phyloP scores from a whole-genome alignment of 179 eudicot species.

The Amaranthus tricolor region DNA sequence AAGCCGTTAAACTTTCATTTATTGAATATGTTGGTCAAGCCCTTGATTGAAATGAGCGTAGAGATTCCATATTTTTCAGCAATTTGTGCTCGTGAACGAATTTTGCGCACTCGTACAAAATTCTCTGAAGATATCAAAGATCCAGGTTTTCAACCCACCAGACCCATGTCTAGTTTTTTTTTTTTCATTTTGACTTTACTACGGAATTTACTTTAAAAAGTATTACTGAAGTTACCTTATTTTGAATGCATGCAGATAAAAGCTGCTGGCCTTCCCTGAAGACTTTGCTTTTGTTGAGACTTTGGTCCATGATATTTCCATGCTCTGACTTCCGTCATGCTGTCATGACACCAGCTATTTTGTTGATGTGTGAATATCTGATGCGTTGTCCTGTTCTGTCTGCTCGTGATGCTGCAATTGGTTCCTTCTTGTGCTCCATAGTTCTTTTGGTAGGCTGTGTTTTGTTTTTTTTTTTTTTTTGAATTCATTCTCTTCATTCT shows the following conservation, averaged over 20 bases:
- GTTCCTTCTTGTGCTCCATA: conserved; percentile 87
- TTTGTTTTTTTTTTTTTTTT: not conserved
- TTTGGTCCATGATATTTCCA: conserved; percentile 96
- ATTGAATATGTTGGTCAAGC: conserved; percentile 82
- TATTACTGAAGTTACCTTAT: not conserved
- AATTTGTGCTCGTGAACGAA: conserved; percentile 90
- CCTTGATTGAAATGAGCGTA: conserved; percentile 82
- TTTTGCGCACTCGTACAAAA: conserved; percentile 58
- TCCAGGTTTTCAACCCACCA: conserved; percentile 45
- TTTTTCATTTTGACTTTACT: not conserved
- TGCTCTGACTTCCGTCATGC: conserved; percentile 96
- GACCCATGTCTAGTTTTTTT: not conserved
- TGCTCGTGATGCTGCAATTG: conserved; percentile 77
- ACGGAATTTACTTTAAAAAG: not conserved
- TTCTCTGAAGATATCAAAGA: conserved; percentile 74
- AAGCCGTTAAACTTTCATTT: conserved; percentile 70
- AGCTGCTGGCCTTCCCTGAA: conserved; percentile 92
- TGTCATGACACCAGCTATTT: conserved; percentile 86
- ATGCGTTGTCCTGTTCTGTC: conserved; percentile 81
- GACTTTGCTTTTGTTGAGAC: conserved; percentile 79
- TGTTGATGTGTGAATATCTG: conserved; percentile 86
- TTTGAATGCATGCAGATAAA: conserved; percentile 47
- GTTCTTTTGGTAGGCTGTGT: conserved; percentile 65
- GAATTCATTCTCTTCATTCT: not conserved
- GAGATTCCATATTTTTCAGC: conserved; percentile 91